These are phyloP conservation scores for Alternaria solani DNA, from an alignment of 2,329 filamentous ascomycete species.

Conservation along the genomic window DNA sequence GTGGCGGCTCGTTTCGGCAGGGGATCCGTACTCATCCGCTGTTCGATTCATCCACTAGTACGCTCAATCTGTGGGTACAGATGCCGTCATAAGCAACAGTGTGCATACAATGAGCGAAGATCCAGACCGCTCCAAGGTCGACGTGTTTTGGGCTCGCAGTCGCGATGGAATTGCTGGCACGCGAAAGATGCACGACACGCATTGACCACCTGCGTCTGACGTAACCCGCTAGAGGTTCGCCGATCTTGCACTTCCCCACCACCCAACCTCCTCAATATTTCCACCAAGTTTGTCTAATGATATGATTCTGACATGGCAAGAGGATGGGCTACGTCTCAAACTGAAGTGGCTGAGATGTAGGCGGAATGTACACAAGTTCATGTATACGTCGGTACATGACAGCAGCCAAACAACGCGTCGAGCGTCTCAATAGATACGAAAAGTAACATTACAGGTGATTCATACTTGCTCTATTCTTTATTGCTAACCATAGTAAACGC, in stretches of 20 bases:
- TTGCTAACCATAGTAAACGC: background rate
- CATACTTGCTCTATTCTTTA: background rate
- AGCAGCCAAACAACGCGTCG: too few relatives aligned
- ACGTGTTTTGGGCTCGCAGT: background rate
- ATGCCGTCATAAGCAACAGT: slow-evolving; percentile 17
- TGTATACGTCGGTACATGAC: background rate
- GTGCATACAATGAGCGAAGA: background rate
- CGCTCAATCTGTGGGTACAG: slow-evolving; percentile 2
- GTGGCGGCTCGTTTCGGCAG: slow-evolving; percentile 23
- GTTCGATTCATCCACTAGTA: background rate
- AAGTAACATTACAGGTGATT: background rate
- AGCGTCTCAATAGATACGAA: background rate
- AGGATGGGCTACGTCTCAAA: background rate
- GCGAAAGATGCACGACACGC: slow-evolving; percentile 13
- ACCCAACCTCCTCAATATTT: background rate
- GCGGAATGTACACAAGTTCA: background rate
- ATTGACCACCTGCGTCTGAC: slow-evolving; percentile 18
- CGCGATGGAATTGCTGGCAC: slow-evolving; percentile 4
- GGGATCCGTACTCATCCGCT: slow-evolving; percentile 24
- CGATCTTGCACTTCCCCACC: background rate
- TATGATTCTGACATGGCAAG: background rate
- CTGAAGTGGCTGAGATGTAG: background rate
- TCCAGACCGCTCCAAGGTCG: background rate
- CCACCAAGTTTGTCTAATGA: background rate
- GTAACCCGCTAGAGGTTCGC: slow-evolving; percentile 5